Percentiles rank a stretch among this genome's conserved stretches.
Conservation (phyloP, 495 filamentous ascomycete species). For the Talaromyces ruber region DNA sequence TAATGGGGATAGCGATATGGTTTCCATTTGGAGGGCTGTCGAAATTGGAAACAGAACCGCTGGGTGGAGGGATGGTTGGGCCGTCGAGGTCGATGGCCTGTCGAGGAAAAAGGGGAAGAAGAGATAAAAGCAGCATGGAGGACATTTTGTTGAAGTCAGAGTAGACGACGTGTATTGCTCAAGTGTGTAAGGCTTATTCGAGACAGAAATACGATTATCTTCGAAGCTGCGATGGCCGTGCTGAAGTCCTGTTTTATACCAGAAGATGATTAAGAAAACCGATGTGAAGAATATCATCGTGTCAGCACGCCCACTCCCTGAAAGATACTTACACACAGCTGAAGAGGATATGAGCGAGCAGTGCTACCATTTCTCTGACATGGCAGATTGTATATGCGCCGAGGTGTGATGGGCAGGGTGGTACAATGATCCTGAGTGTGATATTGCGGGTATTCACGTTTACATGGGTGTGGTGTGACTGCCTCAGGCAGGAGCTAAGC, state of each 20-base stretch:
- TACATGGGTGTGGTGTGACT: background rate
- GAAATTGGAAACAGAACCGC: constrained; percentile 14
- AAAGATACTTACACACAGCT: background rate
- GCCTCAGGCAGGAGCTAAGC: background rate
- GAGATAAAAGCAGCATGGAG: background rate
- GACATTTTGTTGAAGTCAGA: background rate
- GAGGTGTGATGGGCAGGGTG: background rate
- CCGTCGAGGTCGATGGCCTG: constrained; percentile 10
- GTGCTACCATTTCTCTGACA: background rate
- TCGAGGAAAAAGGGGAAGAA: background rate
- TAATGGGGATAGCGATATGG: constrained; percentile 14
- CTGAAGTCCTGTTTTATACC: background rate
- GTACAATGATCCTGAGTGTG: background rate
- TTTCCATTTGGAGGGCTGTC: constrained; percentile 23
- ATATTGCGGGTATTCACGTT: background rate
- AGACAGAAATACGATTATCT: background rate
- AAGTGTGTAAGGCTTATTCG: background rate
- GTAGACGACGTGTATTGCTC: background rate
- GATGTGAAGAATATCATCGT: background rate
- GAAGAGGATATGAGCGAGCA: background rate
- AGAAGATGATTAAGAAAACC: background rate
- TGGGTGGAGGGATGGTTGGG: constrained; percentile 9
- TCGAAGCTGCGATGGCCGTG: background rate
- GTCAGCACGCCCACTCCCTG: background rate
- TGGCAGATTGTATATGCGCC: background rate